Evolutionary conservation across 2,329 filamentous ascomycete genomes (phyloP).

Genomic region (Alternaria rosae): DNA sequence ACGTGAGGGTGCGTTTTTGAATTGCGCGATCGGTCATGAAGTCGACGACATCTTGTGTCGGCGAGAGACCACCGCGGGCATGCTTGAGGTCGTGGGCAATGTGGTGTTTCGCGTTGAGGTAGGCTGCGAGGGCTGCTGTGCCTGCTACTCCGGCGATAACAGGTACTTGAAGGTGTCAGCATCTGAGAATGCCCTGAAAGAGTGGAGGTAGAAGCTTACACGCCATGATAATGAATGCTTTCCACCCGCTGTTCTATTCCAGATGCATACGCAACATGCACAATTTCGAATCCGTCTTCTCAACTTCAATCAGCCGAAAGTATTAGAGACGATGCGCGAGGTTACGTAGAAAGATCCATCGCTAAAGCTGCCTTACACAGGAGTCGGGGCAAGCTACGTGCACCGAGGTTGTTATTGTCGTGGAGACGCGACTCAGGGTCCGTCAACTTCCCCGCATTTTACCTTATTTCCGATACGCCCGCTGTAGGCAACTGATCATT

Average conservation of each 20-base stretch:
- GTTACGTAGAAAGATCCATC: background rate
- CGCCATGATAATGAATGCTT: slow-evolving; percentile 6
- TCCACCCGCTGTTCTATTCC: background rate
- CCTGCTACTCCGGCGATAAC: slow-evolving; percentile 38
- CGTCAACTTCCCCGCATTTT: slow-evolving; percentile 2
- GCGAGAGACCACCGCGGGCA: slow-evolving; percentile 24
- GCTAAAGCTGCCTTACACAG: background rate
- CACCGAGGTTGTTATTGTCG: slow-evolving; percentile 7
- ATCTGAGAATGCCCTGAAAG: background rate
- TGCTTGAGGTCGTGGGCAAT: slow-evolving; percentile 37
- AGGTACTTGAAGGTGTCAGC: slow-evolving; percentile 29
- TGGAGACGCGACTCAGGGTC: background rate
- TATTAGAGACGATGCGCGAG: background rate
- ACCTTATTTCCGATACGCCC: slow-evolving; percentile 1
- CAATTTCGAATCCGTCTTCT: background rate
- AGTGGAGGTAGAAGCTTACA: slow-evolving; percentile 10
- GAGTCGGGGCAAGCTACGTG: background rate
- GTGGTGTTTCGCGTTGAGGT: slow-evolving; percentile 49
- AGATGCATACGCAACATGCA: background rate
- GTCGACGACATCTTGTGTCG: slow-evolving; percentile 24
- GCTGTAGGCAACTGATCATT: background rate
- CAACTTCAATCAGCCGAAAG: background rate
- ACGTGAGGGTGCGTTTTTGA: slow-evolving; percentile 35
- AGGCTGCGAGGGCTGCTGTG: slow-evolving; percentile 41
- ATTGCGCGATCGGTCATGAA: slow-evolving; percentile 26